These are phyloP conservation scores for Starmerella geochares DNA, from an alignment of 805 yeast genomes.

Conservation along the genomic window DNA sequence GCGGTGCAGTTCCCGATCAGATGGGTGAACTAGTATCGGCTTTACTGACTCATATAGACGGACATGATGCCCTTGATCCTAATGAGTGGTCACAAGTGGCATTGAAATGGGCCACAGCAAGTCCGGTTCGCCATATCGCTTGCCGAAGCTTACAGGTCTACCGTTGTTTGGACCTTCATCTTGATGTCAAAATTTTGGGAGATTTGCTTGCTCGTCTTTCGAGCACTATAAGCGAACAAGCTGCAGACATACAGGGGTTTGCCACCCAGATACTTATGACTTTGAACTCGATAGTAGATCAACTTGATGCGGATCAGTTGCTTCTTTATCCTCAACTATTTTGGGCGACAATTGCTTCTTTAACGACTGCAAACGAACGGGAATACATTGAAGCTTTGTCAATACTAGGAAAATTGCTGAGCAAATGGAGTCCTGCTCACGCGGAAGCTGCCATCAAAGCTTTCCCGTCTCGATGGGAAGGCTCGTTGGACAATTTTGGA, in stretches of 20 bases:
- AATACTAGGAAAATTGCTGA: conserved; percentile 67
- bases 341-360: conserved; percentile 90
- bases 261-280: conserved; percentile 97
- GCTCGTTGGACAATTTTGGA: conserved; percentile 49
- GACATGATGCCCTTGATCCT: conserved; percentile 29
- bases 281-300: conserved; percentile 81
- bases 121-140: conserved; percentile 94
- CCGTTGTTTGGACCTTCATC: conserved; percentile 65
- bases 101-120: conserved; percentile 89
- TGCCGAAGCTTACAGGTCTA: conserved; percentile 92
- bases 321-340: conserved; percentile 86
- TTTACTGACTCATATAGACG: conserved; percentile 15
- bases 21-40: conserved; percentile 15
- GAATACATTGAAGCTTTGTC: conserved; percentile 85
- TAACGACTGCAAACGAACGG: conserved; percentile 81
- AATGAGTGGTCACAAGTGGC: conserved; percentile 71
- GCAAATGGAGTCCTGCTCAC: conserved; percentile 77
- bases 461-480: conserved; percentile 94
- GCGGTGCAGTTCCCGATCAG: conserved; percentile 22
- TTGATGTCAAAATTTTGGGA: conserved; percentile 79
- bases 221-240: conserved; percentile 83
- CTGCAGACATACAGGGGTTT: conserved; percentile 86
- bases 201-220: conserved; percentile 91
- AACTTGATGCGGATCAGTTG: conserved; percentile 63
- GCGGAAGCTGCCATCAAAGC: conserved; percentile 74